Conservation (phyloP, 306 rosid genomes). For the Gleditsia sinensis region DNA sequence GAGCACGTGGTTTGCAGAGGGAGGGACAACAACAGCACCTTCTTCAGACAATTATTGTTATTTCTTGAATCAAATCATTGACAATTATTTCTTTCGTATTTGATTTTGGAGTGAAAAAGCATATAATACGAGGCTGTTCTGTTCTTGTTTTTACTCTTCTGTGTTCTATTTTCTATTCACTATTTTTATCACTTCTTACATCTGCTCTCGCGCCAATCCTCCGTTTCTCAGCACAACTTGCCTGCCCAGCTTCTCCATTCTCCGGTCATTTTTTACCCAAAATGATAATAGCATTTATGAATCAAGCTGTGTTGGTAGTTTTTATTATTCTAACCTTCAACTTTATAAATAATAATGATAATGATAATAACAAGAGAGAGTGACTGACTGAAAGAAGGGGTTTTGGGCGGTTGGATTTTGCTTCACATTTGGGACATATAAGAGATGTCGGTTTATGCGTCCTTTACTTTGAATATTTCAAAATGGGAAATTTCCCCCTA, state of each 20-base stretch:
- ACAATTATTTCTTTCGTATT: not conserved
- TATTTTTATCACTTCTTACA: not conserved
- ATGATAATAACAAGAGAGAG: not conserved
- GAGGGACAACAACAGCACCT: constrained; percentile 18
- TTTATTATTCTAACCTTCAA: not conserved
- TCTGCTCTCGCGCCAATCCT: not conserved
- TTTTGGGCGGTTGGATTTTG: not conserved
- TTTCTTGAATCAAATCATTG: not conserved
- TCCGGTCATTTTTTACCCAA: not conserved
- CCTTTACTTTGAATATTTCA: constrained; percentile 28
- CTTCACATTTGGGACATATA: constrained; percentile 15
- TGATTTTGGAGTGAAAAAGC: not conserved
- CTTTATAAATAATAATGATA: not conserved
- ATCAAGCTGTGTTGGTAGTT: too few relatives aligned
- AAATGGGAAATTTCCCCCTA: constrained; percentile 13
- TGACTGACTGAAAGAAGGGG: not conserved
- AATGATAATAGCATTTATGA: too few relatives aligned
- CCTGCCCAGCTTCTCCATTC: not conserved
- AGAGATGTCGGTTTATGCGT: constrained; percentile 11
- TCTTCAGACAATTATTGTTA: constrained; percentile 18
- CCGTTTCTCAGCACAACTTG: not conserved
- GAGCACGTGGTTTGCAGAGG: constrained; percentile 30
- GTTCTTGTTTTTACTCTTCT: not conserved
- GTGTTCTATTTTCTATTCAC: not conserved
- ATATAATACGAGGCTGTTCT: not conserved